Conservation (phyloP, 73 alveolate species). For the Tetrahymena malaccensis region DNA sequence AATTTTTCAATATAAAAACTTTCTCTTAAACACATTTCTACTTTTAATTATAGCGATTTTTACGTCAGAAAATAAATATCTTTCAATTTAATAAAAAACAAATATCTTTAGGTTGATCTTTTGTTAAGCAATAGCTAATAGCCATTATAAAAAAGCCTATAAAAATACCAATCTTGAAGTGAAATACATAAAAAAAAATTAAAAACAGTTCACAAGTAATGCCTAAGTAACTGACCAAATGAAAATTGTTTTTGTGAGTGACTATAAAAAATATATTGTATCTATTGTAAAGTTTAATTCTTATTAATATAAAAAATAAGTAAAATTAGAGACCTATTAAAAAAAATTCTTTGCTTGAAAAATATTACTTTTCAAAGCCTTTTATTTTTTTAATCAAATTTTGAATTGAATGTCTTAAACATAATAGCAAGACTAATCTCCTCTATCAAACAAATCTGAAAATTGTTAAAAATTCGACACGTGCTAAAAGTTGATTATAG, state of each 20-base stretch:
- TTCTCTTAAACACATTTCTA: neutral
- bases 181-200: too few relatives aligned
- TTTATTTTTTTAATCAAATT: neutral
- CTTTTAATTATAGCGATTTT: neutral
- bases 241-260: neutral
- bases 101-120: neutral
- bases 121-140: neutral
- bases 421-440: neutral
- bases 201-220: neutral
- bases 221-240: neutral
- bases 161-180: neutral
- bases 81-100: too few relatives aligned
- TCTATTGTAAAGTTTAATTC: neutral
- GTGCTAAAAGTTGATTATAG: neutral
- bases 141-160: too few relatives aligned
- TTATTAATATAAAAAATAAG: neutral
- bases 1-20: neutral
- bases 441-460: neutral
- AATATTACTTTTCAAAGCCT: neutral
- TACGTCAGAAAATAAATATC: neutral
- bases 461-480: neutral
- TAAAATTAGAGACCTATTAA: neutral
- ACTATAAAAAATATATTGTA: too few relatives aligned
- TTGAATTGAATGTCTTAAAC: neutral
- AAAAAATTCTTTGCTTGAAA: neutral